These are phyloP conservation scores for Obelidium mucronatum DNA, from an alignment of 192 early-diverging fungal genomes.

Conservation along the genomic window DNA sequence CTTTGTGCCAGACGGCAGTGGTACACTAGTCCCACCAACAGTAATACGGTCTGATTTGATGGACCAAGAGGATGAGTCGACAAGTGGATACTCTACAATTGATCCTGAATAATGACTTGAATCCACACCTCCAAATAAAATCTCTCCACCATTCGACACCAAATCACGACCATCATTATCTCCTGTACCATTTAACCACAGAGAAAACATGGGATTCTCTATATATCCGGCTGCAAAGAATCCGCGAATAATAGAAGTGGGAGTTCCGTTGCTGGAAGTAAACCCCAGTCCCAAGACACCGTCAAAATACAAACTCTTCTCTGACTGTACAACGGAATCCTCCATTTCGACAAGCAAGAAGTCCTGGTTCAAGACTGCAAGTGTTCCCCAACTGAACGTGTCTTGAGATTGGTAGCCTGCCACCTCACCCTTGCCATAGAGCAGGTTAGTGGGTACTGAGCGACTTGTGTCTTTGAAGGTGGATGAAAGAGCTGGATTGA, in stretches of 20 bases:
- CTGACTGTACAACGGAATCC: background rate
- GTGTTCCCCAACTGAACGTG: background rate
- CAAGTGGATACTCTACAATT: background rate
- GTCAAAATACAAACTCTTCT: background rate
- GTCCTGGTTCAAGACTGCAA: background rate
- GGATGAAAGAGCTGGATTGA: background rate
- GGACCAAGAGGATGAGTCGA: background rate
- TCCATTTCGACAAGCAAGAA: conserved; percentile 1
- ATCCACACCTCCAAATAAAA: conserved; percentile 15
- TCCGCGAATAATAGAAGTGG: background rate
- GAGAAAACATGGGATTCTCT: conserved; percentile 7
- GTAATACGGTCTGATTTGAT: background rate
- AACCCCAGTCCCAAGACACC: conserved; percentile 14
- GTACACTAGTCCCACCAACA: background rate
- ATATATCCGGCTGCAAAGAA: background rate
- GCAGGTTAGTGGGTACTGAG: background rate
- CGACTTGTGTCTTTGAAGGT: background rate
- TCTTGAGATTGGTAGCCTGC: conserved; percentile 1
- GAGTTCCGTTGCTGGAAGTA: background rate
- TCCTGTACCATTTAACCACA: background rate
- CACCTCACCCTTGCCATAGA: background rate
- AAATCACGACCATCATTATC: background rate
- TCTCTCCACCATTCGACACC: background rate
- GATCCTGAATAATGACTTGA: background rate
- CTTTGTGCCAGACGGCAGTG: background rate